Evolutionary conservation across 2,329 filamentous ascomycete species (phyloP).

Genomic region (Chaetomiaceae sp.): DNA sequence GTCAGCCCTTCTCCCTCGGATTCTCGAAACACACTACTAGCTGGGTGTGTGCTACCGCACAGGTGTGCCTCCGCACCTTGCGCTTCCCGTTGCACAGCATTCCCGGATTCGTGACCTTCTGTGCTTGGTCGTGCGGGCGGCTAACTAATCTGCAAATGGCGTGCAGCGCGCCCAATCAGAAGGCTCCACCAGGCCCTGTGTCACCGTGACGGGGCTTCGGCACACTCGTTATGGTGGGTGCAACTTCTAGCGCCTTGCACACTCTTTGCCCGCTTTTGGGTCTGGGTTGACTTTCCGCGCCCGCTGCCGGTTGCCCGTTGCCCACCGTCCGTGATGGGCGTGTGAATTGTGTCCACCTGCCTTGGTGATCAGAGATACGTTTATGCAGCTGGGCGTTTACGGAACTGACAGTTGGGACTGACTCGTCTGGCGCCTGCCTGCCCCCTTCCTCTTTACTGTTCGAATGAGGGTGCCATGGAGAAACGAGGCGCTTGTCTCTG

Average conservation of each 20-base stretch:
- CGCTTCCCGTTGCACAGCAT: not conserved
- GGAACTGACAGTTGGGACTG: too few species aligned
- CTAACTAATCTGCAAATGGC: constrained; percentile 15
- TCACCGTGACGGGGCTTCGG: constrained; percentile 8
- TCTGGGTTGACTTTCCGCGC: not conserved
- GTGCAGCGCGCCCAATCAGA: constrained; percentile 10
- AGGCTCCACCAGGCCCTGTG: not conserved
- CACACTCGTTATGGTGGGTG: not conserved
- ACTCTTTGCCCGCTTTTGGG: not conserved
- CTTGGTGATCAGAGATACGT: too few species aligned
- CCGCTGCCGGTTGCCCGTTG: not conserved
- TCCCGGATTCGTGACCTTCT: not conserved
- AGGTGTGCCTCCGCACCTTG: too few species aligned
- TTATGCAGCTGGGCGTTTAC: too few species aligned
- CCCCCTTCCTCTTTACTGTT: too few species aligned
- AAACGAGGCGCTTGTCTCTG: too few species aligned
- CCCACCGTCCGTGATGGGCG: not conserved
- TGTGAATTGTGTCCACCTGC: not conserved
- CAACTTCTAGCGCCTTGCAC: too few species aligned
- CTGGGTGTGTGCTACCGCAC: too few species aligned
- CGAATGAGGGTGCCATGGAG: too few species aligned
- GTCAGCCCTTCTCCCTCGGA: too few species aligned
- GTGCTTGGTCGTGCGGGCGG: constrained; percentile 10
- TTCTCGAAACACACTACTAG: too few species aligned
- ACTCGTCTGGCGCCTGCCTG: too few species aligned